A percentile compares a stretch with the other conserved stretches of the same genome.
Evolutionary conservation across 768 basidiomycete species (phyloP).

Genomic region (Tylopilus plumbeoviolaceoides): DNA sequence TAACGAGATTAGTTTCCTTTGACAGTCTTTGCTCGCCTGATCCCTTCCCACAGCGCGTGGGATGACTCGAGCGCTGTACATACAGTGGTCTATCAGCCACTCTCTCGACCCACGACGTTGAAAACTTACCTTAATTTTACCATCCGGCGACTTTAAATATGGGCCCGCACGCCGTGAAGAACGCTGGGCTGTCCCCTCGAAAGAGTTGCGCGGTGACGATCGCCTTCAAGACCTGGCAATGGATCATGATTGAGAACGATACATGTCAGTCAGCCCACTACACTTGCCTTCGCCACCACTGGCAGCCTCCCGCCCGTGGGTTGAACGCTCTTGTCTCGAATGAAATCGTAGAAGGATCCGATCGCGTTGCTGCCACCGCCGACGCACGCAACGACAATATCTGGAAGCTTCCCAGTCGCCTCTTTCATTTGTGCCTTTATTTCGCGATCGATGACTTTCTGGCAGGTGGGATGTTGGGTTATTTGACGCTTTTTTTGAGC

Average conservation of each 20-base stretch:
- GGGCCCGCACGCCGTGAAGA: background rate
- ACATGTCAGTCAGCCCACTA: background rate
- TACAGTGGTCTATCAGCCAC: background rate
- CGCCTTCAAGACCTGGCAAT: background rate
- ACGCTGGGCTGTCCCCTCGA: background rate
- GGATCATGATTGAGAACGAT: background rate
- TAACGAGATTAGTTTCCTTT: background rate
- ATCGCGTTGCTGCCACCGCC: background rate
- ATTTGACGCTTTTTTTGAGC: no score
- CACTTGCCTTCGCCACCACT: background rate
- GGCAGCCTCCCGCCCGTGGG: background rate
- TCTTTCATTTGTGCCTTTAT: background rate
- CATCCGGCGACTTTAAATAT: background rate
- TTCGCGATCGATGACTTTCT: background rate
- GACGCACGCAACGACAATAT: background rate
- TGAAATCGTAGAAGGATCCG: background rate
- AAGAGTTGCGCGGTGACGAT: slow-evolving; percentile 1
- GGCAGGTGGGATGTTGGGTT: no score
- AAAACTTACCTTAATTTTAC: background rate
- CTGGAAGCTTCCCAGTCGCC: background rate
- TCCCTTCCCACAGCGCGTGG: background rate
- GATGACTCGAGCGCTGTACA: background rate
- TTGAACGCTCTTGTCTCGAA: background rate
- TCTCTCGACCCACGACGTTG: background rate
- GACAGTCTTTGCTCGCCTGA: background rate